Percentiles rank a stretch among this genome's conserved stretches.
Conservation (phyloP, 148 eudicot species). For the Cornus suecica region DNA sequence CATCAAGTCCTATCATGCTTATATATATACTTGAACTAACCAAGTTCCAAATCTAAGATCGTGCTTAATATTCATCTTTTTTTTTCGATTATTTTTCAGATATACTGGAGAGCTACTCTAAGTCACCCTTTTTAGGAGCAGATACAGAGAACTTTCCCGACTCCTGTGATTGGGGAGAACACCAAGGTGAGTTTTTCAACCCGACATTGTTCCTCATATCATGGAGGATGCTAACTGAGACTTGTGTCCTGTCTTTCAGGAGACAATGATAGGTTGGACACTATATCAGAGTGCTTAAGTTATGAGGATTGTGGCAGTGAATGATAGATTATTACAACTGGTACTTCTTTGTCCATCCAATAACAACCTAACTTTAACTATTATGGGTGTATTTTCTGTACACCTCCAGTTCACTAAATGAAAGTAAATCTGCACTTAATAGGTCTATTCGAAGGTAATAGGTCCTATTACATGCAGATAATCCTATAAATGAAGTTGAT, state of each 20-base stretch:
- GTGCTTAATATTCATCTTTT: conserved; percentile 4
- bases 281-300: conserved; percentile 42
- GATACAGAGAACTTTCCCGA: conserved; percentile 50
- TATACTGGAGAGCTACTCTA: conserved; percentile 52
- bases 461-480: too few species aligned
- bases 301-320: conserved; percentile 48
- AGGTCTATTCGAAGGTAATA: too few species aligned
- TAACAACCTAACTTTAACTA: conserved; percentile 6
- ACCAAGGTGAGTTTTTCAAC: conserved; percentile 49
- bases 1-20: background rate
- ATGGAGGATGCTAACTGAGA: conserved; percentile 9
- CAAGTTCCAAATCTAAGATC: too few species aligned
- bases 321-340: conserved; percentile 26
- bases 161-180: conserved; percentile 43
- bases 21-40: background rate
- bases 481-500: too few species aligned
- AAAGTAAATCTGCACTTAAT: background rate
- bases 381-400: background rate
- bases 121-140: conserved; percentile 46
- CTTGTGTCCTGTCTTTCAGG: conserved; percentile 19
- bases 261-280: conserved; percentile 33
- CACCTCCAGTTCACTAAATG: background rate
- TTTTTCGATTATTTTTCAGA: conserved; percentile 30
- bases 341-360: conserved; percentile 17
- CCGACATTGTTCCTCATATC: background rate